Conservation (phyloP, 129 eudicot genomes). For the Arctium lappa region DNA sequence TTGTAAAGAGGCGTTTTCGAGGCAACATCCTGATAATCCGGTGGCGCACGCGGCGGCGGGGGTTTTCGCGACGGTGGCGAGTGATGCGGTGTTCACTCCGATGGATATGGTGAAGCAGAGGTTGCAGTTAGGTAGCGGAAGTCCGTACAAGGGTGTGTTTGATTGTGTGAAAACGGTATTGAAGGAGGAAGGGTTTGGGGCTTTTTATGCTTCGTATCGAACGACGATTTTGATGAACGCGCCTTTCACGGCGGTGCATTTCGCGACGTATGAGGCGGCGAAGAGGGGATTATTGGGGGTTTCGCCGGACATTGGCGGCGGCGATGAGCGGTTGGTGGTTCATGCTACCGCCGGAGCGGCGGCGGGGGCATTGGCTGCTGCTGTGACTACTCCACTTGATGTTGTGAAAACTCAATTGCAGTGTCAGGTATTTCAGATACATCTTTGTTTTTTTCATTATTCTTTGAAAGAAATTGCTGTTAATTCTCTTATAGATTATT, state of each 20-base stretch:
- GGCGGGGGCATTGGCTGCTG: slow-evolving; percentile 82
- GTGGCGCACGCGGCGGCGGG: slow-evolving; percentile 70
- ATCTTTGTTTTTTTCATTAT: neutral
- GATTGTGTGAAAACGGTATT: slow-evolving; percentile 63
- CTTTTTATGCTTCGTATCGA: slow-evolving; percentile 76
- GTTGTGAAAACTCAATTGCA: slow-evolving; percentile 90
- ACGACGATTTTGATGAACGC: slow-evolving; percentile 91
- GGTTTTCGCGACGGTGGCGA: slow-evolving; percentile 73
- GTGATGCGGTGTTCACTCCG: slow-evolving; percentile 86
- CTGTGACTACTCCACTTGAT: slow-evolving; percentile 78
- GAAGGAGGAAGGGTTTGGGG: slow-evolving; percentile 74
- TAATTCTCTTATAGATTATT: neutral
- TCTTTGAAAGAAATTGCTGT: neutral
- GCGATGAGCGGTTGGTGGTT: slow-evolving; percentile 67
- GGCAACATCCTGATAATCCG: slow-evolving; percentile 39
- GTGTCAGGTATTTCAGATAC: slow-evolving; percentile 69
- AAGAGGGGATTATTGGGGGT: slow-evolving; percentile 60
- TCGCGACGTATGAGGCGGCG: slow-evolving; percentile 79
- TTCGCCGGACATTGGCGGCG: slow-evolving; percentile 40
- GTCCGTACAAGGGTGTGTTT: slow-evolving; percentile 64
- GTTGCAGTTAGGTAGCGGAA: slow-evolving; percentile 56
- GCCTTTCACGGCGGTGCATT: slow-evolving; percentile 83
- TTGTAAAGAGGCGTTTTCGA: slow-evolving; percentile 54
- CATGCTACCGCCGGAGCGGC: slow-evolving; percentile 96
- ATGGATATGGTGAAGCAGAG: slow-evolving; percentile 96